Evolutionary conservation across 78 protist species (phyloP).

Genomic region (Emiliania huxleyi): DNA sequence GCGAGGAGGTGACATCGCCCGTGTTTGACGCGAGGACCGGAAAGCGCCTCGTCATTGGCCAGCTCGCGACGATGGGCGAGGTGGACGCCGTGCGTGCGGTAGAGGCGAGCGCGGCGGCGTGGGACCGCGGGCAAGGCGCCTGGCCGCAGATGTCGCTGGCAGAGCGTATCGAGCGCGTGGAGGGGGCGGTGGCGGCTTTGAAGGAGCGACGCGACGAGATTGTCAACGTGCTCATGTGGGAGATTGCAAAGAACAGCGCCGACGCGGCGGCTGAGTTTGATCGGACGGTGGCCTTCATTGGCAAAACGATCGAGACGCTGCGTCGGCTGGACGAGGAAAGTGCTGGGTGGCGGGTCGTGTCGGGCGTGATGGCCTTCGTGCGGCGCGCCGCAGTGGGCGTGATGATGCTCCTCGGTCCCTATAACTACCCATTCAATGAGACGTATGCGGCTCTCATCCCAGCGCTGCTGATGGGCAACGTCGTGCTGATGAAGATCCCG

Average conservation of each 20-base stretch:
- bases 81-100: not conserved
- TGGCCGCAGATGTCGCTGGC: conserved; percentile 26
- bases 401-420: conserved; percentile 43
- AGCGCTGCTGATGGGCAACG: conserved; percentile 59
- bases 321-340: not conserved
- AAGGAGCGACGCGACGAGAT: not conserved
- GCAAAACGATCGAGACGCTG: not conserved
- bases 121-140: not conserved
- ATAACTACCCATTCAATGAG: conserved; percentile 60
- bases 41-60: not conserved
- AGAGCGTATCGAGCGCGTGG: conserved; percentile 26
- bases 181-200: not conserved
- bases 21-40: not conserved
- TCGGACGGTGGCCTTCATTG: conserved; percentile 47
- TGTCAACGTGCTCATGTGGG: conserved; percentile 57
- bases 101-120: not conserved
- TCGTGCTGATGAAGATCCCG: conserved; percentile 34
- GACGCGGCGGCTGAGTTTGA: conserved; percentile 53
- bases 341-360: not conserved
- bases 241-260: conserved; percentile 22
- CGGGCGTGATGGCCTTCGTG: not conserved
- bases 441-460: conserved; percentile 49
- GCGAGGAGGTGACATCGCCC: not conserved
- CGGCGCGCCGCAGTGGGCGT: conserved; percentile 51
- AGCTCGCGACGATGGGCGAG: not conserved